These are phyloP conservation scores for Aspergillus calidoustus DNA, from an alignment of 2,329 filamentous ascomycete genomes.

Conservation along the genomic window DNA sequence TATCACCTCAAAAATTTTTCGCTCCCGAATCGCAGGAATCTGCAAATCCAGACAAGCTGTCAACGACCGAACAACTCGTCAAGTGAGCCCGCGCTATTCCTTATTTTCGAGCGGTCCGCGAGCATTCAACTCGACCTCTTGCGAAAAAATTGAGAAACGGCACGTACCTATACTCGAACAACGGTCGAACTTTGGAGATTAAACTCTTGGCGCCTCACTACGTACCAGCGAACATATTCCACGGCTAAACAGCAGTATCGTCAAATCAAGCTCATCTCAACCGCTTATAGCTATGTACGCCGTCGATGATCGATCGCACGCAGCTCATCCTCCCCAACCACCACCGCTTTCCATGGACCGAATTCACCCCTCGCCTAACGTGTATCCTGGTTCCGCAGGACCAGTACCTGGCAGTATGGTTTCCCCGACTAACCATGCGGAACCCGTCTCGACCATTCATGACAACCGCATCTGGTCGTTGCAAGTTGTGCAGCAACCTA, in stretches of 20 bases:
- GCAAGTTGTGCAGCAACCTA: conserved; percentile 85
- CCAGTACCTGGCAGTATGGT: conserved; percentile 38
- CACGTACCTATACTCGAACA: background rate
- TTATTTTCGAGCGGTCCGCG: background rate
- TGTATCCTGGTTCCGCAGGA: conserved; percentile 40
- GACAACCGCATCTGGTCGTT: conserved; percentile 62
- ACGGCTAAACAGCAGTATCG: background rate
- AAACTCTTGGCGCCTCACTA: background rate
- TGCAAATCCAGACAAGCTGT: background rate
- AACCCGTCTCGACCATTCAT: conserved; percentile 45
- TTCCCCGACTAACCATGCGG: conserved; percentile 40
- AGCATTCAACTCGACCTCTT: background rate
- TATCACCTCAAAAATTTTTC: conserved; percentile 8
- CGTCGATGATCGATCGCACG: conserved; percentile 43
- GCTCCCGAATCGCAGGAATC: background rate
- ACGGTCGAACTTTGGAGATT: background rate
- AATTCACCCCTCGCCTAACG: conserved; percentile 40
- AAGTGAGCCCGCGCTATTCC: background rate
- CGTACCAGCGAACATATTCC: background rate
- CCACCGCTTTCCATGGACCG: conserved; percentile 48
- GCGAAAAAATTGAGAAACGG: background rate
- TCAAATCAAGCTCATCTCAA: conserved; percentile 19
- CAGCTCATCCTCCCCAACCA: conserved; percentile 39
- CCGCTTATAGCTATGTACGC: conserved; percentile 42
- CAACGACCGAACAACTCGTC: background rate